A percentile compares a stretch with the other conserved stretches of the same genome.
Evolutionary conservation across 257 asterid species (phyloP).

Genomic region (Capsicum baccatum): DNA sequence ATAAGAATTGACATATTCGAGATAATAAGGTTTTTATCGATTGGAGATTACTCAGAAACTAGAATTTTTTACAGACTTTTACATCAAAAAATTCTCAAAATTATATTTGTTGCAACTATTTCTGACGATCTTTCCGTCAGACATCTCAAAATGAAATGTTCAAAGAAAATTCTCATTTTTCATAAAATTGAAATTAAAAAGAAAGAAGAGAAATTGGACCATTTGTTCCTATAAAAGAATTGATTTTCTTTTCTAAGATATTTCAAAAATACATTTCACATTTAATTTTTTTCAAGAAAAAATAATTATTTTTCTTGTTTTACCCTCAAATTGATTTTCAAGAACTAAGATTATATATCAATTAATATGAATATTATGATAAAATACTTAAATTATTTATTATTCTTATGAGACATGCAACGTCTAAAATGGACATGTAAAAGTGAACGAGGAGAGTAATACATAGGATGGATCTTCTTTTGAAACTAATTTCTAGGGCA

Average conservation of each 20-base stretch:
- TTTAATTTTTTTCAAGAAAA: too few species aligned
- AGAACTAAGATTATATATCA: too few species aligned
- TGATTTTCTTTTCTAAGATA: not conserved
- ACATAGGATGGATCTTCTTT: constrained; percentile 40
- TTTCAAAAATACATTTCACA: too few species aligned
- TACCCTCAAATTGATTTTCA: too few species aligned
- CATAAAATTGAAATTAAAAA: not conserved
- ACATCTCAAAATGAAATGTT: not conserved
- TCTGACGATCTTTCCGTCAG: not conserved
- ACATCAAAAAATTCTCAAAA: not conserved
- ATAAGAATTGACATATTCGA: too few species aligned
- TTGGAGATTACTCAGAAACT: not conserved
- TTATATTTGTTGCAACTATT: not conserved
- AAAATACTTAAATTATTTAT: too few species aligned
- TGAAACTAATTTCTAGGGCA: constrained; percentile 42
- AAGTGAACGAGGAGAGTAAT: not conserved
- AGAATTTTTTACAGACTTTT: not conserved
- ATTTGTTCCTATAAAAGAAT: not conserved
- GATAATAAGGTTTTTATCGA: not conserved
- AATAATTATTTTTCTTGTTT: too few species aligned
- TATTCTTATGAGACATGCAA: too few species aligned
- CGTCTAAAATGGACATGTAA: too few species aligned
- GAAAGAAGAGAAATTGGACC: not conserved
- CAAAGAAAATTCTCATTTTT: not conserved
- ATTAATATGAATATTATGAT: too few species aligned